These are phyloP conservation scores for Heracleum sosnowskyi DNA, from an alignment of 129 eudicot genomes.

Conservation along the genomic window DNA sequence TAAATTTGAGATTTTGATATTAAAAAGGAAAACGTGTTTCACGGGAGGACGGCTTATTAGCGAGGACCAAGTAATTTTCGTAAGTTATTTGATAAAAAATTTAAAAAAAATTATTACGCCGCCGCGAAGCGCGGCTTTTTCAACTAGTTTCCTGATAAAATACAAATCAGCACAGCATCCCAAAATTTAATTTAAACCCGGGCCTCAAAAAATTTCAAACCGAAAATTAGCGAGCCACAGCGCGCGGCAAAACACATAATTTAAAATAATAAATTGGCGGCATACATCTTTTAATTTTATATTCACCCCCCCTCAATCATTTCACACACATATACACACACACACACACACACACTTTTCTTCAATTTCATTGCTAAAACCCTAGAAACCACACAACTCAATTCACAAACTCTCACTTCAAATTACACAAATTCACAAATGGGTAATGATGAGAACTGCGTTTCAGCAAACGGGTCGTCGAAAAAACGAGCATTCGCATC, in stretches of 20 bases:
- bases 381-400: not conserved
- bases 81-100: no score
- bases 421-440: slow-evolving; percentile 5
- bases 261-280: not conserved
- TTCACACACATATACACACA: not conserved
- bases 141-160: no score
- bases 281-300: not conserved
- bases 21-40: no score
- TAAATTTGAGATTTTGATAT: no score
- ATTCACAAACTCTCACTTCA: not conserved
- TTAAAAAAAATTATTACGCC: no score
- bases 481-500: slow-evolving; percentile 39
- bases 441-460: slow-evolving; percentile 29
- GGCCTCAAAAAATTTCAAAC: not conserved
- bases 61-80: no score
- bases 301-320: not conserved
- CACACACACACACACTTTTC: not conserved
- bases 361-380: slow-evolving; percentile 11
- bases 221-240: not conserved
- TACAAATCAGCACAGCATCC: no score
- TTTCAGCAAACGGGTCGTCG: slow-evolving; percentile 22
- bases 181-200: not conserved
- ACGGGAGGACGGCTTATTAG: no score
- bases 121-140: no score
- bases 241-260: not conserved